Conservation (phyloP, 768 basidiomycete species). For the Nidula microcarpa region DNA sequence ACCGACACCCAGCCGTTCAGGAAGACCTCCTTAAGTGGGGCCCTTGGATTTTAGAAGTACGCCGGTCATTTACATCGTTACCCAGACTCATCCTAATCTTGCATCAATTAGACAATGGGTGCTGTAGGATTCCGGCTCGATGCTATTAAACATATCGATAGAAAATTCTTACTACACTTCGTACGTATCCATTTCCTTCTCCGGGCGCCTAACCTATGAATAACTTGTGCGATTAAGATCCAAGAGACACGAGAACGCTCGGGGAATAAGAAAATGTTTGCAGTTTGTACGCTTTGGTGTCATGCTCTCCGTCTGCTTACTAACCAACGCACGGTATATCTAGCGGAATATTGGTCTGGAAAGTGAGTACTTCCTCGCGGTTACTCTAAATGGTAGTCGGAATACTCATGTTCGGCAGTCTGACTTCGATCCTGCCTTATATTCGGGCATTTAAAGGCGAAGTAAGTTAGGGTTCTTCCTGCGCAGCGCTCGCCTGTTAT, state of each 20-base stretch:
- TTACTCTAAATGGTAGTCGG: not conserved
- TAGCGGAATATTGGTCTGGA: conserved; percentile 83
- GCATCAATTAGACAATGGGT: conserved; percentile 51
- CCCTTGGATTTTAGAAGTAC: conserved; percentile 62
- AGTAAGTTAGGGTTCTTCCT: conserved; percentile 29
- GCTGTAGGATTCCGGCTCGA: conserved; percentile 81
- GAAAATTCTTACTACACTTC: conserved; percentile 63
- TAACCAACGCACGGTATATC: conserved; percentile 15
- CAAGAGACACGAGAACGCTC: conserved; percentile 42
- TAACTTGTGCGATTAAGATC: conserved; percentile 33
- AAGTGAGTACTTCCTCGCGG: conserved; percentile 37
- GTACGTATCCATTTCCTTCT: conserved; percentile 33
- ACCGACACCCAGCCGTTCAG: conserved; percentile 77
- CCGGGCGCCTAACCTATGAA: conserved; percentile 1
- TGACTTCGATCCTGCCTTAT: conserved; percentile 51
- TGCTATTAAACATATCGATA: conserved; percentile 88
- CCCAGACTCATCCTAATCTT: not conserved
- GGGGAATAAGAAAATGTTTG: conserved; percentile 53
- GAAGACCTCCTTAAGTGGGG: conserved; percentile 78
- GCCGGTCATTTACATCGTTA: not conserved
- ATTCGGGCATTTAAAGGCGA: conserved; percentile 63
- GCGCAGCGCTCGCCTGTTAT: not conserved
- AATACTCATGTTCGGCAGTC: conserved; percentile 22
- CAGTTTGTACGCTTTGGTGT: conserved; percentile 33
- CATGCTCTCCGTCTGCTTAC: not conserved